Percentiles rank a stretch among this genome's conserved stretches.
These are phyloP conservation scores for Barnettozyma sucrosica DNA, from an alignment of 805 yeast genomes.

Conservation along the genomic window DNA sequence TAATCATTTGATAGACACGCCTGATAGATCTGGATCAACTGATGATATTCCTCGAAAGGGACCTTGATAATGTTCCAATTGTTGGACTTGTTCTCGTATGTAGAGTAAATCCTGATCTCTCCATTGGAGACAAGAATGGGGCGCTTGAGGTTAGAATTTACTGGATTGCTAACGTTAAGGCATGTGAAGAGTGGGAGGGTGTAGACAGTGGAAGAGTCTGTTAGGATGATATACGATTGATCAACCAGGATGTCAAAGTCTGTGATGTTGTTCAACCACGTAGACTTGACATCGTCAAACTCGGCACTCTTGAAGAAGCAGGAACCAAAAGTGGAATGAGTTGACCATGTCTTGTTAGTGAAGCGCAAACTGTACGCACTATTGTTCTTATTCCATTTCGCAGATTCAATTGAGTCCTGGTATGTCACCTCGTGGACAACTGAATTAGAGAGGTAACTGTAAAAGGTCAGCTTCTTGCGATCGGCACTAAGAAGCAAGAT, in stretches of 20 bases:
- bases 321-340: constrained; percentile 25
- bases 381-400: constrained; percentile 16
- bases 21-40: constrained; percentile 14
- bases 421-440: constrained; percentile 5
- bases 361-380: constrained; percentile 14
- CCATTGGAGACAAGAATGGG: constrained; percentile 23
- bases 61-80: constrained; percentile 21
- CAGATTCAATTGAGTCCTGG: constrained; percentile 2
- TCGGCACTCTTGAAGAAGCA: constrained; percentile 17
- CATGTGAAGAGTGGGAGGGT: constrained; percentile 4
- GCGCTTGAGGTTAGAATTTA: constrained; percentile 21
- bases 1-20: constrained; percentile 24
- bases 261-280: constrained; percentile 6
- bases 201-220: constrained; percentile 2
- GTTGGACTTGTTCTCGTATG: constrained; percentile 16
- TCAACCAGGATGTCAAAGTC: constrained; percentile 3
- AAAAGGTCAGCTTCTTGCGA: background rate
- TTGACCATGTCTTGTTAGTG: constrained; percentile 21
- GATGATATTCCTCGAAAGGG: constrained; percentile 21
- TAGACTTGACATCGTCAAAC: background rate
- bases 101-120: constrained; percentile 22
- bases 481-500: constrained; percentile 4
- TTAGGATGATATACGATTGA: constrained; percentile 6
- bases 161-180: constrained; percentile 10
- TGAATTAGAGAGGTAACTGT: background rate